Evolutionary conservation across 768 basidiomycete species (phyloP), one percentile per base, ranked within the genome.

Genomic region (Mycena venus): DNA sequence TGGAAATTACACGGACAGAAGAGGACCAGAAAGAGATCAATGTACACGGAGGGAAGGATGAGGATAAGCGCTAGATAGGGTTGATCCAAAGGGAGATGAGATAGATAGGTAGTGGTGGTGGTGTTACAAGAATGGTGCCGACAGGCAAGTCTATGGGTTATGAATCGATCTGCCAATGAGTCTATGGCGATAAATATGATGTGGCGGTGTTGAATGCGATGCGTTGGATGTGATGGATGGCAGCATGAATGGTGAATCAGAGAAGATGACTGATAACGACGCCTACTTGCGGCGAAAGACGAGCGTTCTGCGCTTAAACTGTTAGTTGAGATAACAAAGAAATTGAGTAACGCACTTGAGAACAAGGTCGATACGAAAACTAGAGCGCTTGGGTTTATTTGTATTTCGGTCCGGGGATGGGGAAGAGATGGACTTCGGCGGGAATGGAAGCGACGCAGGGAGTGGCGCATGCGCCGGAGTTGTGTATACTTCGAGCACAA

Each of bases 281-380:
- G 34, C 32, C 51, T 73, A 74, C 40, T 74, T 74, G 55, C 53
- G 73, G 53, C 69, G 61, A 6, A 61, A 27, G 29, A 70, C 56
- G 29, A 75, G n/a, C 7, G 64, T 71, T 27, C 74, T 75, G 49
- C 7, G 9, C 29, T 27, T 17, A 47, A 25, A 10, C 9, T 15
- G 12, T 47, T 9, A 42, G 23, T 9, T 8, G 10, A 2, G 1
- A 23, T 19, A 10, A 23, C 25, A 23, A 51, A 34, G 17, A n/a
- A 31, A 44, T 11, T 1, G 11, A 29, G 10, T 12, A 29, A 64
- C 75, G 34, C 59, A 76, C 71, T 61, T 72, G 68, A 73, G 38
- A 10, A 70, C 68, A 23, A 58, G 71, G 49, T 69, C 68, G 27
- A 73, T 69, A 7, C 63, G 31, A 42, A 73, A 73, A 17, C 34